Percentiles rank a stretch among this genome's conserved stretches.
phyloP scores from a whole-genome alignment of 1,139 yeast genomes.

The Kodamaea ohmeri region DNA sequence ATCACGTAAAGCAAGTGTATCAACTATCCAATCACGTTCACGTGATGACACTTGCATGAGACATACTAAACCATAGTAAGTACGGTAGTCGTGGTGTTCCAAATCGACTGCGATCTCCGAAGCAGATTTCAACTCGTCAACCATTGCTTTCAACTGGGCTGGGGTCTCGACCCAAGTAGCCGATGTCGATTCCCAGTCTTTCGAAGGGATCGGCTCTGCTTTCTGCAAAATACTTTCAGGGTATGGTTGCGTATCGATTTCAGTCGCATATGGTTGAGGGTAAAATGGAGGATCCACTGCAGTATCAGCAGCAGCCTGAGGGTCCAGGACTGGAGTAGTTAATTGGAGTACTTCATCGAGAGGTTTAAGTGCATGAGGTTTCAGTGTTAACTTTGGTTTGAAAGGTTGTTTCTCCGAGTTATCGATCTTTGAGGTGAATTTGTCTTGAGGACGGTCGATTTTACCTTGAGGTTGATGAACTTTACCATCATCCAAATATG shows the following conservation, averaged over 20 bases:
- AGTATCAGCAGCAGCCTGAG: slow-evolving; percentile 27
- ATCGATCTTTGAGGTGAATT: slow-evolving; percentile 59
- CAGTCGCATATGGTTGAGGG: slow-evolving; percentile 78
- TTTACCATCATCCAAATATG: slow-evolving; percentile 48
- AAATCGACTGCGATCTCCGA: slow-evolving; percentile 89
- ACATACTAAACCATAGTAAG: slow-evolving; percentile 88
- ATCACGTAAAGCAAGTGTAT: slow-evolving; percentile 71
- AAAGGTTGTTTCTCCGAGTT: slow-evolving; percentile 72
- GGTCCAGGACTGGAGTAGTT: slow-evolving; percentile 19
- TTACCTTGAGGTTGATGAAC: slow-evolving; percentile 18
- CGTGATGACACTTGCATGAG: slow-evolving; percentile 90
- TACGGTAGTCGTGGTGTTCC: slow-evolving; percentile 92
- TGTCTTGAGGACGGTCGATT: slow-evolving; percentile 68
- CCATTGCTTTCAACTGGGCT: slow-evolving; percentile 52
- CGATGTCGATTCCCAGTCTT: slow-evolving; percentile 62
- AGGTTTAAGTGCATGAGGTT: slow-evolving; percentile 67
- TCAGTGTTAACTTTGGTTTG: slow-evolving; percentile 63
- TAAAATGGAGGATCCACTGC: slow-evolving; percentile 56
- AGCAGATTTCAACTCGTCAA: slow-evolving; percentile 47
- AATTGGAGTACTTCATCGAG: slow-evolving; percentile 51
- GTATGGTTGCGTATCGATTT: slow-evolving; percentile 69
- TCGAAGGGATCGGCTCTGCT: slow-evolving; percentile 52
- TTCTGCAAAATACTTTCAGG: slow-evolving; percentile 54
- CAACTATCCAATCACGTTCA: slow-evolving; percentile 79
- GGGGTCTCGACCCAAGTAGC: slow-evolving; percentile 72